These are phyloP conservation scores for Fraxinus paxiana DNA, from an alignment of 305 asterid species.

Conservation along the genomic window DNA sequence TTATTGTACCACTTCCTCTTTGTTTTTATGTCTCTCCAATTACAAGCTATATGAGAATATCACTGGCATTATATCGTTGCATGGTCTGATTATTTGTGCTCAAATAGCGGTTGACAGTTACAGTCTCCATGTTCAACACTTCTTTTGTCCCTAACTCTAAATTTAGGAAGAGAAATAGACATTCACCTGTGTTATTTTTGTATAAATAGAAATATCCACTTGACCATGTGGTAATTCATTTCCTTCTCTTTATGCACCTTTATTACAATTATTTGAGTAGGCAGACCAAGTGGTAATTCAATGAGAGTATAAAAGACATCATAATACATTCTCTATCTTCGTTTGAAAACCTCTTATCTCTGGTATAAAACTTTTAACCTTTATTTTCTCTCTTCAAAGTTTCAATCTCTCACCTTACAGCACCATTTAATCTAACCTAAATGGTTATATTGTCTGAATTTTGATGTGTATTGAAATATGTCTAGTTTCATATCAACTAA, in stretches of 20 bases:
- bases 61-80: constrained; percentile 8
- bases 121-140: constrained; percentile 9
- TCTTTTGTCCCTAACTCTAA: not conserved
- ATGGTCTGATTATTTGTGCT: constrained; percentile 2
- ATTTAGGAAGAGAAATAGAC: not conserved
- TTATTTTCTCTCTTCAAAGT: not conserved
- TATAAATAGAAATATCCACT: not conserved
- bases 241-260: constrained; percentile 4
- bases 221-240: constrained; percentile 3
- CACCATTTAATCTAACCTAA: not conserved
- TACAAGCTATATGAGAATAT: constrained; percentile 6
- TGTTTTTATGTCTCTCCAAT: not conserved
- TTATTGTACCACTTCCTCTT: constrained; percentile 50
- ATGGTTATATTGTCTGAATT: not conserved
- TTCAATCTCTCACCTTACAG: not conserved
- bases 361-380: not conserved
- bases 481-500: constrained; percentile 9
- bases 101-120: constrained; percentile 9
- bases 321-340: not conserved
- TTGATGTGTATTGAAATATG: constrained; percentile 8
- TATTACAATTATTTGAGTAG: not conserved
- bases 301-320: not conserved
- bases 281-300: not conserved
- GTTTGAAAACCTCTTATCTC: not conserved
- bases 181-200: constrained; percentile 10